A percentile compares a stretch with the other conserved stretches of the same genome.
Conservation (phyloP, 352 stramenopile species). For the Pythium insidiosum region DNA sequence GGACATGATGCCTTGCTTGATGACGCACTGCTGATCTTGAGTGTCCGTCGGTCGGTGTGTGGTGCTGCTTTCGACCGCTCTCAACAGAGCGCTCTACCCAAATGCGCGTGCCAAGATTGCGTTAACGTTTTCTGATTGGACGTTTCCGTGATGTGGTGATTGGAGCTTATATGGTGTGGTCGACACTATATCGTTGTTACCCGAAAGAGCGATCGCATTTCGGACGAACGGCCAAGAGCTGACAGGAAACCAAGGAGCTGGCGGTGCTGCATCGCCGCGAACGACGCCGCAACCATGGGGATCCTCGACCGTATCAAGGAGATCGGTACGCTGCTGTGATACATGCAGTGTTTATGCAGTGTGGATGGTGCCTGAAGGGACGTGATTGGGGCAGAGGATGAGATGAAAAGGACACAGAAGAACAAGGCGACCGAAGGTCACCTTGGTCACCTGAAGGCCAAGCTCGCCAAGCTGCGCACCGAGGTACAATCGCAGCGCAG, state of each 20-base stretch:
- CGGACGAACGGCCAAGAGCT: too few species aligned
- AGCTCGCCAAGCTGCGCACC: slow-evolving; percentile 97
- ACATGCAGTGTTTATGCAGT: background rate
- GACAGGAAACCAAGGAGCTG: too few species aligned
- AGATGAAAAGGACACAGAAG: slow-evolving; percentile 97
- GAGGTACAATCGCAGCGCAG: slow-evolving; percentile 47
- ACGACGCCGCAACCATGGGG: slow-evolving; percentile 84
- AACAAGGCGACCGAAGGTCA: slow-evolving; percentile 94
- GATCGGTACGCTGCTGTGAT: slow-evolving; percentile 65
- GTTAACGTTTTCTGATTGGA: too few species aligned
- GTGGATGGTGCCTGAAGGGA: background rate
- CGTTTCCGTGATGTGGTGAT: too few species aligned
- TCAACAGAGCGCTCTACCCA: too few species aligned
- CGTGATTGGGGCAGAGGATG: slow-evolving; percentile 69
- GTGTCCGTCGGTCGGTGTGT: background rate
- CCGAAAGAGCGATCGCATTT: too few species aligned
- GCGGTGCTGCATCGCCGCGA: too few species aligned
- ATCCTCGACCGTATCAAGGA: slow-evolving; percentile 93
- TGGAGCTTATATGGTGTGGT: too few species aligned
- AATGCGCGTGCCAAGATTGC: too few species aligned
- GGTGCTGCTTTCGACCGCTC: too few species aligned
- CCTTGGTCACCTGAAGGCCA: slow-evolving; percentile 95
- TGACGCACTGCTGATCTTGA: slow-evolving; percentile 7
- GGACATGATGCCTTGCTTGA: slow-evolving; percentile 11
- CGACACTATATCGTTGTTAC: too few species aligned